phyloP scores from a whole-genome alignment of 225 moss, liverwort and hornwort genomes.

The Physcomitrellopsis africana region DNA sequence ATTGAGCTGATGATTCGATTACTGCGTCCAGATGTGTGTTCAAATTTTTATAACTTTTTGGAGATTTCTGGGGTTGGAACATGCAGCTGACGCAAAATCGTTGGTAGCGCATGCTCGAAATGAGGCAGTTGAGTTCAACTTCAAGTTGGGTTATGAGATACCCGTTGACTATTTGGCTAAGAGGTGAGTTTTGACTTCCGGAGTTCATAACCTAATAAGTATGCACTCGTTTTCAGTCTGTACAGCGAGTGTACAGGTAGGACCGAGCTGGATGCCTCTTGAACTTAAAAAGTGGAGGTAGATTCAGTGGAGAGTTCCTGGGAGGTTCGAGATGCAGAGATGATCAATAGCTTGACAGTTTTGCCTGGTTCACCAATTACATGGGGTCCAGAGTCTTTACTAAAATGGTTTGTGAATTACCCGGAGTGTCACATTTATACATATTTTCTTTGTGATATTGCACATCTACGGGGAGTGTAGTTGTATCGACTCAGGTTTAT shows the following conservation, averaged over 20 bases:
- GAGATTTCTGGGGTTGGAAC: conserved; percentile 18
- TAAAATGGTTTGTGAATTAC: too few species aligned
- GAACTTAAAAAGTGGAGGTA: neutral
- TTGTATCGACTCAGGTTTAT: neutral
- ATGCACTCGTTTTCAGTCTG: conserved; percentile 8
- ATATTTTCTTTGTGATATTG: neutral
- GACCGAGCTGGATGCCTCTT: too few species aligned
- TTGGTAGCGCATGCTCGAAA: conserved; percentile 73
- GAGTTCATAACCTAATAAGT: neutral
- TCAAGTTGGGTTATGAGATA: conserved; percentile 87
- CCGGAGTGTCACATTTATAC: too few species aligned
- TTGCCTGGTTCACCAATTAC: neutral
- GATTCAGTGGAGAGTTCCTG: neutral
- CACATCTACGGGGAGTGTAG: neutral
- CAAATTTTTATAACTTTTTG: neutral
- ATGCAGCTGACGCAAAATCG: conserved; percentile 85
- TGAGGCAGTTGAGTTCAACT: conserved; percentile 79
- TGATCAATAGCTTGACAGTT: neutral
- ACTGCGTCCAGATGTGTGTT: neutral
- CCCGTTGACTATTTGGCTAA: conserved; percentile 91
- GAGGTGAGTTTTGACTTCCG: conserved; percentile 44
- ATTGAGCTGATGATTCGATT: neutral
- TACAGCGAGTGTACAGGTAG: neutral
- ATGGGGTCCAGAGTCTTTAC: neutral
- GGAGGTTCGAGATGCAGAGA: neutral